Evolutionary conservation across 2,329 filamentous ascomycete genomes (phyloP).

Genomic region (Neodidymelliopsis sp.): DNA sequence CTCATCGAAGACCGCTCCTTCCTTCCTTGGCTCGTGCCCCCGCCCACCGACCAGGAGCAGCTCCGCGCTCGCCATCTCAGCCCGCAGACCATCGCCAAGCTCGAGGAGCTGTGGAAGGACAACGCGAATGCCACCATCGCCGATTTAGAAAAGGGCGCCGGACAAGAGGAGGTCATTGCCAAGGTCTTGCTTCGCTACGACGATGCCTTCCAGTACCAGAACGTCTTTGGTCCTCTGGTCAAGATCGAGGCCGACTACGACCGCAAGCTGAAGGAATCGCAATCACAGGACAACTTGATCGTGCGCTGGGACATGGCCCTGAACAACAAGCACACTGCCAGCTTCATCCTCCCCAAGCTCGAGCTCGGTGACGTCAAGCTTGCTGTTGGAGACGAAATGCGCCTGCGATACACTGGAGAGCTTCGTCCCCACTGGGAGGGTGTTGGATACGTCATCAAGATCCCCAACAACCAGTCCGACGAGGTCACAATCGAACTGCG

Average conservation of each 20-base stretch:
- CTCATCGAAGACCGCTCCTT: constrained; percentile 97
- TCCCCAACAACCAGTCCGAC: constrained; percentile 98
- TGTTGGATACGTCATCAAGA: constrained; percentile 98
- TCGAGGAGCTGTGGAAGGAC: constrained; percentile 99
- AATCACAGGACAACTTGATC: constrained; percentile 93
- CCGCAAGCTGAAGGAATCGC: constrained; percentile 97
- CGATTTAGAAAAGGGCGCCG: constrained; percentile 89
- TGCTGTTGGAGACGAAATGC: constrained; percentile 98
- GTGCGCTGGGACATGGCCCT: constrained; percentile 95
- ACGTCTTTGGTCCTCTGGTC: constrained; percentile 95
- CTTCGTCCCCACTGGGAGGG: constrained; percentile 93
- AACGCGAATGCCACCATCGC: constrained; percentile 86
- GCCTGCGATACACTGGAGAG: constrained; percentile 94
- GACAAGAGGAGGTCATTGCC: constrained; percentile 92
- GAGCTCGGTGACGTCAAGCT: constrained; percentile 98
- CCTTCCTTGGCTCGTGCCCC: constrained; percentile 87
- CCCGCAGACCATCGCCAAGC: constrained; percentile 91
- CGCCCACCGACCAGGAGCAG: constrained; percentile 92
- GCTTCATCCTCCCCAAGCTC: constrained; percentile 94
- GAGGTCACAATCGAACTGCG: constrained; percentile 95
- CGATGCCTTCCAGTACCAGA: constrained; percentile 98
- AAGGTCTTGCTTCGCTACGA: constrained; percentile 94
- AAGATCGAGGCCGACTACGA: constrained; percentile 99
- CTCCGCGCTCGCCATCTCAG: constrained; percentile 92
- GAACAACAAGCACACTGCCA: constrained; percentile 96